Percentiles rank a stretch among this genome's conserved stretches.
Evolutionary conservation across 1,284 basidiomycete species (phyloP).

Genomic region (Trichosporon inkin): DNA sequence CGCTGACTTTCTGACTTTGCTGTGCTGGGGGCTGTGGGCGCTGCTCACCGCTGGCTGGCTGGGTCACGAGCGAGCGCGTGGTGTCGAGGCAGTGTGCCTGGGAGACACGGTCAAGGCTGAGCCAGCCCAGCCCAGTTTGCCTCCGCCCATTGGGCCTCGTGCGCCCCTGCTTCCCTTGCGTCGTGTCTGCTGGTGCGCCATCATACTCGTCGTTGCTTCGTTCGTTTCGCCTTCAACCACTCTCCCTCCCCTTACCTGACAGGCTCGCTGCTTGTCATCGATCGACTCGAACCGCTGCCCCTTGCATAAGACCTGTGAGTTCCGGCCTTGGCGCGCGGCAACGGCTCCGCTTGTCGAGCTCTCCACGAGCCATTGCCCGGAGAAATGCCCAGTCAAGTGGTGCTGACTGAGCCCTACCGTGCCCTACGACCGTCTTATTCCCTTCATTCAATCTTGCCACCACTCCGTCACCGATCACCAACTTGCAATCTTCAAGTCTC

Average conservation of each 20-base stretch:
- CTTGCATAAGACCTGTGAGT: neutral
- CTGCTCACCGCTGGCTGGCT: neutral
- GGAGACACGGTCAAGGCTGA: conserved; percentile 3
- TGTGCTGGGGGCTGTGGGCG: neutral
- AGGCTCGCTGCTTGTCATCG: neutral
- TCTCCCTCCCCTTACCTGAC: neutral
- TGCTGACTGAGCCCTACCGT: conserved; percentile 1
- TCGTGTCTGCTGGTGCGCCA: conserved; percentile 4
- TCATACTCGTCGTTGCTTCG: neutral
- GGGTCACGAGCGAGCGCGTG: neutral
- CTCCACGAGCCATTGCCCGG: neutral
- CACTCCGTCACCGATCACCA: conserved; percentile 4
- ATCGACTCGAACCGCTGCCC: neutral
- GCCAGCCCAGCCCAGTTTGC: neutral
- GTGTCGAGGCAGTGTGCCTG: too few species aligned
- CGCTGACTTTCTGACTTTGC: too few species aligned
- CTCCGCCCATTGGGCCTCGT: conserved; percentile 1
- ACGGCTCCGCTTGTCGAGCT: neutral
- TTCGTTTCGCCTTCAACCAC: neutral
- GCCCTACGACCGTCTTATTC: conserved; percentile 7
- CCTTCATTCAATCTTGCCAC: conserved; percentile 7
- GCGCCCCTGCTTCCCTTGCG: neutral
- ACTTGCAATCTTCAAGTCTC: neutral
- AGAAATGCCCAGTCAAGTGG: neutral
- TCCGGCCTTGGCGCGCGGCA: neutral